A percentile compares a stretch with the other conserved stretches of the same genome.
phyloP scores from a whole-genome alignment of 2,329 filamentous ascomycete genomes.

The Herpomyces periplanetae region DNA sequence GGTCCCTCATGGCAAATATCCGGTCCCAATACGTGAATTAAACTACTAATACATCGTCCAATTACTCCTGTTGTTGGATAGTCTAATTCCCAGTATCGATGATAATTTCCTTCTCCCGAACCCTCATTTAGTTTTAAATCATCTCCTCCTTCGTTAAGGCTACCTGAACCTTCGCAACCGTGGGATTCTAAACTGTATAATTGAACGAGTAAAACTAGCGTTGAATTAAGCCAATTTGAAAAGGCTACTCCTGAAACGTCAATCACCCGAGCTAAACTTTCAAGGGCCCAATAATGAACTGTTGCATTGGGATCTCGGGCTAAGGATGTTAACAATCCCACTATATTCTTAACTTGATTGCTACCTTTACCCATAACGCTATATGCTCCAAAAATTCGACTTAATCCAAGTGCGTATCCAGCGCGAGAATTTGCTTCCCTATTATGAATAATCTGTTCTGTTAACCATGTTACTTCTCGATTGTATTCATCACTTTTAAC shows the following conservation, averaged over 20 bases:
- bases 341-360: constrained; percentile 76
- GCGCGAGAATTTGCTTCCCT: constrained; percentile 69
- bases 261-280: constrained; percentile 46
- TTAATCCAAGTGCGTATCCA: constrained; percentile 69
- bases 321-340: constrained; percentile 90
- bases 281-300: constrained; percentile 83
- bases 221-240: constrained; percentile 53
- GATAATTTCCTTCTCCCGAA: too few species aligned
- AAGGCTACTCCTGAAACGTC: constrained; percentile 79
- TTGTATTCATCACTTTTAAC: constrained; percentile 69
- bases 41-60: constrained; percentile 57
- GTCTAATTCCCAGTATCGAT: too few species aligned
- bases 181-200: constrained; percentile 71
- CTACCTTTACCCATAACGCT: constrained; percentile 93
- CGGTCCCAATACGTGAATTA: constrained; percentile 79
- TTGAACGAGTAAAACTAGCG: constrained; percentile 69
- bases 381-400: constrained; percentile 70
- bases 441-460: constrained; percentile 77
- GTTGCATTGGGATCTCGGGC: constrained; percentile 78
- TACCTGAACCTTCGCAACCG: constrained; percentile 59
- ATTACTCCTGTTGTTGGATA: constrained; percentile 44
- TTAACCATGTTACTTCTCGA: constrained; percentile 50
- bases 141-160: too few species aligned
- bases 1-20: constrained; percentile 75
- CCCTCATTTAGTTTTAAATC: too few species aligned